Base-by-base conservation (phyloP, 441 rosid genomes). In the Pelargonium myrrhifolium region DNA sequence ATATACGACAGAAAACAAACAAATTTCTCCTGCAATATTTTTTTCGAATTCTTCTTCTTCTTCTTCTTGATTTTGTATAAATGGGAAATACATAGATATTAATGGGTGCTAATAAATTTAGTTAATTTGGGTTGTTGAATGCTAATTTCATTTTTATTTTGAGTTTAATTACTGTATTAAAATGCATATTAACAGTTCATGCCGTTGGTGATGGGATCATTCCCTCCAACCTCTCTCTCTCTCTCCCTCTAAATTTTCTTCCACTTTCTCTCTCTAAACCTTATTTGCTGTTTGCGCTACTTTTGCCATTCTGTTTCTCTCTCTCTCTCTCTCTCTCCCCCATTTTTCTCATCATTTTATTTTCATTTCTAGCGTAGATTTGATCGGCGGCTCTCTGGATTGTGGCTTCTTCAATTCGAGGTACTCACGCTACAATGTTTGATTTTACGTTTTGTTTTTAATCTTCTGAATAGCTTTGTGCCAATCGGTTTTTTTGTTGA, bases 141-240 rank as follows among this genome's bases (percentile, higher is more conserved):
- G 4, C 35, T 35, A 35, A 35, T 35, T 35, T 35, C 6, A 35
- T 2, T 35, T 35, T 35, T 35, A 35, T 35, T 35, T 35, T 3
- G 39, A 35, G 39, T 35, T 35, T 5, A 39, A 71, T 62, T n/a
- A n/a, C n/a, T n/a, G n/a, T 51, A 64, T 26, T 58, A 8, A 47
- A 64, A 62, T 56, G 47, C 39, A 14, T 67, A 67, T 71, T 70
- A 5, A 76, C 75, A 79, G 81, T 82, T 75, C 68, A 71, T 77
- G 69, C 85, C 77, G 84, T 86, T 91, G 80, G 97, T 89, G 96
- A 83, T 81, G 71, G 82, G 89, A n/a, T n/a, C 96, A 86, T 93
- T 92, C 86, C 93, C 87, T 91, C 88, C 90, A 84, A 68, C 26
- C 26, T 2, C 26, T 24, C 26, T 1, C 2, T 24, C 31, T 2